These are phyloP conservation scores for Fusarium anthophilum DNA, from an alignment of 2,329 filamentous ascomycete species.

Conservation along the genomic window DNA sequence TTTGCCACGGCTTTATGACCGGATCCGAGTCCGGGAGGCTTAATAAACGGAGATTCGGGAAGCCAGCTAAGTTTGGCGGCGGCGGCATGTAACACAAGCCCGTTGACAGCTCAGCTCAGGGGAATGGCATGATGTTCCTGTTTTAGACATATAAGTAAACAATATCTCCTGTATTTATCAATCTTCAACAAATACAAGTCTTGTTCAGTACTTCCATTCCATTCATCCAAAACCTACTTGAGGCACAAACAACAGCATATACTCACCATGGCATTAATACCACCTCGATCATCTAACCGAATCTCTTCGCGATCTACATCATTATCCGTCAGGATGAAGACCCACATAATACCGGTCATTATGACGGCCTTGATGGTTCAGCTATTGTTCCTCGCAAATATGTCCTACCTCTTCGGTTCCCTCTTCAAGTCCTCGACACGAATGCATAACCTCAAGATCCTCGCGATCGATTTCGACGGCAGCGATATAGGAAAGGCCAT, in stretches of 20 bases:
- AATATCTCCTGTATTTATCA: accelerated
- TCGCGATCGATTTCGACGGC: neutral
- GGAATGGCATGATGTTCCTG: neutral
- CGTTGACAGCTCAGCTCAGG: neutral
- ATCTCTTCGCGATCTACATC: neutral
- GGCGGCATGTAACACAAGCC: neutral
- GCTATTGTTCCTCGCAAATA: neutral
- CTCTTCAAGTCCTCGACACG: neutral
- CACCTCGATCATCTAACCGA: neutral
- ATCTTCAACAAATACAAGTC: neutral
- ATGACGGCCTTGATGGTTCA: neutral
- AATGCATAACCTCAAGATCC: neutral
- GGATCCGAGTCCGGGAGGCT: neutral
- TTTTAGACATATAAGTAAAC: neutral
- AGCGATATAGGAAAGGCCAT: neutral
- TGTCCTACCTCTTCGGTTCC: neutral
- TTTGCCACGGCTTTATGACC: too few relatives aligned
- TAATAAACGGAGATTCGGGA: neutral
- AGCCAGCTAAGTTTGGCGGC: neutral
- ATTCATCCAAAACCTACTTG: too few relatives aligned
- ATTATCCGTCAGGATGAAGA: neutral
- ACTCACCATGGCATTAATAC: neutral
- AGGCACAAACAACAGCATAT: neutral
- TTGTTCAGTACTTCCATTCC: neutral
- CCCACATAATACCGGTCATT: neutral